A percentile compares a stretch with the other conserved stretches of the same genome.
phyloP scores from a whole-genome alignment of 1,284 basidiomycete genomes.

The Ustilago sp. region DNA sequence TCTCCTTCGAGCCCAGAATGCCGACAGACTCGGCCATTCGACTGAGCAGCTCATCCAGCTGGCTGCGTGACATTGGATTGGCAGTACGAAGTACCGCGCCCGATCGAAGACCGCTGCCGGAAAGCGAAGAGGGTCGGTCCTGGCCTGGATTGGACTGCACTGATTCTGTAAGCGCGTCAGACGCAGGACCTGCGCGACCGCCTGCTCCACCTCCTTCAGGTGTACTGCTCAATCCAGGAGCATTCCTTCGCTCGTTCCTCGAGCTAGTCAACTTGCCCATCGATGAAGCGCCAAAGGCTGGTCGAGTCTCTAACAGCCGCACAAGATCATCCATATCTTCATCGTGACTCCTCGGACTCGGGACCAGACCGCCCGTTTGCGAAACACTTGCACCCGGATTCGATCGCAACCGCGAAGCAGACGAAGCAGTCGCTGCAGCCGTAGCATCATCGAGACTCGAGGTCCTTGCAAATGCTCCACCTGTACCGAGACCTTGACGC shows the following conservation, averaged over 20 bases:
- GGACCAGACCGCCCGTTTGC: conserved; percentile 25
- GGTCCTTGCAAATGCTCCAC: conserved; percentile 39
- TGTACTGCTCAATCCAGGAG: conserved; percentile 36
- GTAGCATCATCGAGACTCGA: conserved; percentile 47
- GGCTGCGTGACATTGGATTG: conserved; percentile 48
- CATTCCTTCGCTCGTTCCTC: conserved; percentile 28
- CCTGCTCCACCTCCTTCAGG: conserved; percentile 24
- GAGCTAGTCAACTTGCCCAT: conserved; percentile 29
- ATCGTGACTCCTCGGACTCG: conserved; percentile 52
- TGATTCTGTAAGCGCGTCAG: conserved; percentile 34
- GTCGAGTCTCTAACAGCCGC: conserved; percentile 51
- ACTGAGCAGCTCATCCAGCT: conserved; percentile 59
- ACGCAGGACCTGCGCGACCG: not conserved
- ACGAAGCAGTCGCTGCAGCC: conserved; percentile 26
- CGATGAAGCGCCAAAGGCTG: conserved; percentile 34
- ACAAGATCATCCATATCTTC: conserved; percentile 60
- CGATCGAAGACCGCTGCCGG: conserved; percentile 30
- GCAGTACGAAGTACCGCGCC: conserved; percentile 28
- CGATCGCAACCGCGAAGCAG: conserved; percentile 28
- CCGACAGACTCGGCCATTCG: conserved; percentile 58
- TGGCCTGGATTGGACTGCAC: conserved; percentile 29
- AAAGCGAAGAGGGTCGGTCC: conserved; percentile 26
- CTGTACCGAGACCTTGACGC: conserved; percentile 44
- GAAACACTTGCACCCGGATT: conserved; percentile 10
- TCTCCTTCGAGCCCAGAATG: conserved; percentile 25